These are phyloP conservation scores for Euclidium syriacum DNA, from an alignment of 345 rosid genomes.

Conservation along the genomic window DNA sequence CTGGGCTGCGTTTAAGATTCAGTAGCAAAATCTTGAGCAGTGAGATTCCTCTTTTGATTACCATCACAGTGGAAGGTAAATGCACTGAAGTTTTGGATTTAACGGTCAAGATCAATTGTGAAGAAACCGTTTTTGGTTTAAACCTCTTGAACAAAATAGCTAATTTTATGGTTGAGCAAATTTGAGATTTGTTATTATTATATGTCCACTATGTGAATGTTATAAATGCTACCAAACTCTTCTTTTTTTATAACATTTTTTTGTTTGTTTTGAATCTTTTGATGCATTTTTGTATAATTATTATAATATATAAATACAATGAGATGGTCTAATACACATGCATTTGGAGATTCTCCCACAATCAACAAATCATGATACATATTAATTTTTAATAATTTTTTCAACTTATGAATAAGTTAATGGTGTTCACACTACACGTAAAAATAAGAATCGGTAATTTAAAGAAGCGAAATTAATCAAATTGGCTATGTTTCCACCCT, in stretches of 20 bases:
- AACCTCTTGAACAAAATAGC: constrained; percentile 78
- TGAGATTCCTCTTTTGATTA: constrained; percentile 68
- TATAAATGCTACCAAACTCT: neutral
- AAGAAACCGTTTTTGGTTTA: constrained; percentile 89
- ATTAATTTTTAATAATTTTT: neutral
- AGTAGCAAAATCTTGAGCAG: constrained; percentile 81
- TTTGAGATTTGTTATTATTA: neutral
- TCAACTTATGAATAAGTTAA: constrained; percentile 1
- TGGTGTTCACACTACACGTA: constrained; percentile 11
- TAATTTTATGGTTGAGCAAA: constrained; percentile 50
- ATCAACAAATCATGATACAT: neutral
- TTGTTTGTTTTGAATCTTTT: too few relatives aligned
- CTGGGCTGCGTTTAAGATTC: constrained; percentile 72
- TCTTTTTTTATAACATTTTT: neutral
- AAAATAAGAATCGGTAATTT: neutral
- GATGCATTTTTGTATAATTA: neutral
- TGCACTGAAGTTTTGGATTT: constrained; percentile 60
- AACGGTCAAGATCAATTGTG: constrained; percentile 71
- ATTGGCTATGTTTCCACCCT: constrained; percentile 70
- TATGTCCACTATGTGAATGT: constrained; percentile 3
- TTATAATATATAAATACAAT: neutral
- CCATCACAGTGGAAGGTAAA: constrained; percentile 76
- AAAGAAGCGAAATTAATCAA: constrained; percentile 1
- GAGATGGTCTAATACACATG: constrained; percentile 5
- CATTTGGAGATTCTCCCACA: neutral